A percentile compares a stretch with the other conserved stretches of the same genome.
Conservation (phyloP, 768 basidiomycete species). For the Calocera cornea region DNA sequence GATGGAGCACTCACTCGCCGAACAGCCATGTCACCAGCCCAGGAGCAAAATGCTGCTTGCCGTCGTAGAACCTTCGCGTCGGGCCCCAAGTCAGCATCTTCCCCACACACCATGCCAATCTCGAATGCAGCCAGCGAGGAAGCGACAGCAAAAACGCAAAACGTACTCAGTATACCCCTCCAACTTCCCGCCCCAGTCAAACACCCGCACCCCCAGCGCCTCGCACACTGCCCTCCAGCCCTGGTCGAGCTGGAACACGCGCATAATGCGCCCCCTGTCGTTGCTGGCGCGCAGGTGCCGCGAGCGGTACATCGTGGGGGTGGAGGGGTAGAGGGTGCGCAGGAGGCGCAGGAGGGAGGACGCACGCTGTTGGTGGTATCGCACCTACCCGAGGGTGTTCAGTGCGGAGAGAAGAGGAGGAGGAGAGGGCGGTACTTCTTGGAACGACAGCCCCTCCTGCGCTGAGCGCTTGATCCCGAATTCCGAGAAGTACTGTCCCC, state of each 20-base stretch:
- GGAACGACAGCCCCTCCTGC: background rate
- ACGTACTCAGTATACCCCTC: constrained; percentile 1
- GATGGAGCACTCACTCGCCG: background rate
- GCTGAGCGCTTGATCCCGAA: background rate
- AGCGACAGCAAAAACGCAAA: background rate
- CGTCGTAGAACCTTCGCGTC: background rate
- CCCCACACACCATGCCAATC: background rate
- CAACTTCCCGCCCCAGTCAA: background rate
- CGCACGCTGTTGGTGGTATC: background rate
- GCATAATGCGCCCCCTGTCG: background rate
- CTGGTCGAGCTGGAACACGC: background rate
- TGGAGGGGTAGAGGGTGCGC: background rate
- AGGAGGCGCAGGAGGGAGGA: background rate
- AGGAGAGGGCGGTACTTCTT: background rate
- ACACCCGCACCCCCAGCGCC: background rate
- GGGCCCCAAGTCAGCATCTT: background rate
- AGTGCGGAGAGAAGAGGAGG: background rate
- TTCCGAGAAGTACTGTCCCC: background rate
- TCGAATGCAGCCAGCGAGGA: too few relatives aligned
- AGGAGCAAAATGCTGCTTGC: background rate
- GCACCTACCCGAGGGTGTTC: background rate
- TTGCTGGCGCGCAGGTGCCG: background rate
- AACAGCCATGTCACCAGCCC: background rate
- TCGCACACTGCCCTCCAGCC: background rate
- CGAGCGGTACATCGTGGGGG: background rate